A percentile compares a stretch with the other conserved stretches of the same genome.
Evolutionary conservation across 768 basidiomycete species (phyloP).

Genomic region (Lentinula guzmanii): DNA sequence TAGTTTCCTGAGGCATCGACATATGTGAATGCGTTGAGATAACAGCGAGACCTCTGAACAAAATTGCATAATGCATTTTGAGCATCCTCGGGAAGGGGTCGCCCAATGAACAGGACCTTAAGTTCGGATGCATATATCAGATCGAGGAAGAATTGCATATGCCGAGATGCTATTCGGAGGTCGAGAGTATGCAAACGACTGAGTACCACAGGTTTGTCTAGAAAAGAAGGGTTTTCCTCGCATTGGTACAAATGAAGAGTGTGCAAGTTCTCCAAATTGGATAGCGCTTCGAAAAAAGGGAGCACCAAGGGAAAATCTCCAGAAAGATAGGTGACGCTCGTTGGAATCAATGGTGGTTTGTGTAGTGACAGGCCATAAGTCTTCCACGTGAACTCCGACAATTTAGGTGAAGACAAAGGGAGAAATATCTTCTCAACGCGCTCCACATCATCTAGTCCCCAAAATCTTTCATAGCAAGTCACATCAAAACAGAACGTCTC

Average conservation of each 20-base stretch:
- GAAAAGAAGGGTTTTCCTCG: neutral
- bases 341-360: neutral
- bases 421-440: neutral
- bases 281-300: neutral
- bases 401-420: neutral
- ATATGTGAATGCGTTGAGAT: neutral
- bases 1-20: neutral
- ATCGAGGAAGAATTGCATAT: neutral
- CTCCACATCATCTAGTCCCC: neutral
- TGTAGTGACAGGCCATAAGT: neutral
- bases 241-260: neutral
- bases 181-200: neutral
- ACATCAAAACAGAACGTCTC: neutral
- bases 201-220: neutral
- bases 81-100: neutral
- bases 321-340: neutral
- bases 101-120: neutral
- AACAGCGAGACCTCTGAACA: neutral
- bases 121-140: neutral
- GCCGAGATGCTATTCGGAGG: neutral
- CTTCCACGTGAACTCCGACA: neutral
- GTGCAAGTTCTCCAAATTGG: neutral
- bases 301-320: neutral
- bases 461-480: neutral
- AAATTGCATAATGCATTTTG: neutral